Base-by-base conservation (phyloP, 140 eudicot species). In the Stevia rebaudiana region DNA sequence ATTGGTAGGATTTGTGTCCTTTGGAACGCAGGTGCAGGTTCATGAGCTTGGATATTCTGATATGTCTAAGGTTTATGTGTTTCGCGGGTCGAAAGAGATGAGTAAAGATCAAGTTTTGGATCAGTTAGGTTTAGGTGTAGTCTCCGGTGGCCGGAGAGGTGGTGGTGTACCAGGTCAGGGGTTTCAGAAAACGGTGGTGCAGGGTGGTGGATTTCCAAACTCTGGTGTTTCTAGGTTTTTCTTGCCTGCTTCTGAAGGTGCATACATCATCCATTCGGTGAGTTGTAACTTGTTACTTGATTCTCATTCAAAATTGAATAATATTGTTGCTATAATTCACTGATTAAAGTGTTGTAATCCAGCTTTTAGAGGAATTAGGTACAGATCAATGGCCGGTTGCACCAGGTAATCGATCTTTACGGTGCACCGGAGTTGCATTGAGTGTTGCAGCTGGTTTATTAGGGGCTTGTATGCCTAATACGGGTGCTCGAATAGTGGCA, bases 381-480 rank as follows among this genome's bases (percentile, higher is more conserved):
- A 85, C 94, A 3, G 98, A 92, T 81, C 92, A 83, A 63, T 92
- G 95, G 95, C 98, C 95, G 0, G 86, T 92, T 68, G 71, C 81
- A 36, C 94, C 94, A 4, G 96, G 95, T 11, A 85, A 74, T 63
- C 78, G 98, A 59, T 81, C 98, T 12, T 71, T 73, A 31, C 56
- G 98, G 71, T 92, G 98, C 73, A 92, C 98, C 0, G 98, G 98
- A 11, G 98, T 92, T 37, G 98, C 98, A 22, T 67, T 92, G 76
- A 85, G 90, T 71, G 95, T 92, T 67, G 95, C 98, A 42, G 79
- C 94, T 0, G 92, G 96, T 15, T 78, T 92, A 67, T 72, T 92
- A 10, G 94, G 84, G 64, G 96, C 95, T 39, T 88, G 95, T 62
- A 63, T 68, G 44, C 84, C 96, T 13, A 94, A 95, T 6, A 79